phyloP scores from a whole-genome alignment of 768 basidiomycete genomes.

The Polyporus arcularius region DNA sequence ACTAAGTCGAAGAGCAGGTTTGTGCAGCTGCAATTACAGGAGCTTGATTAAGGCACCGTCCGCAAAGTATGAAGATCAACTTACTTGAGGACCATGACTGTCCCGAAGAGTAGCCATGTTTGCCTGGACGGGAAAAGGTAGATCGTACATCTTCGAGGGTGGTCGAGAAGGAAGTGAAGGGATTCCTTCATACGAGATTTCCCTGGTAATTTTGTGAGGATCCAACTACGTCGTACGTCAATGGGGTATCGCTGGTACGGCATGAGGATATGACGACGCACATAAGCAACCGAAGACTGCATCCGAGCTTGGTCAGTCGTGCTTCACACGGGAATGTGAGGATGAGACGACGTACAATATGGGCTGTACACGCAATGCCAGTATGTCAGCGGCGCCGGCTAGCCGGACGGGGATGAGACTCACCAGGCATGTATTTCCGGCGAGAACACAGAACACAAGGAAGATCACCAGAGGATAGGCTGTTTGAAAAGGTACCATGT shows the following conservation, averaged over 20 bases:
- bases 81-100: conserved; percentile 71
- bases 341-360: conserved; percentile 64
- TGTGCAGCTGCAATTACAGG: conserved; percentile 46
- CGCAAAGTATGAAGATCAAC: conserved; percentile 22
- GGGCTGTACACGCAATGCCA: conserved; percentile 49
- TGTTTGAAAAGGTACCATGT: conserved; percentile 52
- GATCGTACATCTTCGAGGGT: conserved; percentile 89
- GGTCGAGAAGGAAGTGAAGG: conserved; percentile 87
- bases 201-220: conserved; percentile 55
- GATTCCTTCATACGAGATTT: conserved; percentile 71
- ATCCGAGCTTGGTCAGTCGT: neutral
- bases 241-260: conserved; percentile 18
- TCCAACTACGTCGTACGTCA: conserved; percentile 59
- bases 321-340: conserved; percentile 3
- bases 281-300: conserved; percentile 81
- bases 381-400: neutral
- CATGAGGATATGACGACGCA: conserved; percentile 45
- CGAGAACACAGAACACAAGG: conserved; percentile 48
- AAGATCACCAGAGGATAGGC: conserved; percentile 47
- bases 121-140: conserved; percentile 91
- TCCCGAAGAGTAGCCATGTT: conserved; percentile 82
- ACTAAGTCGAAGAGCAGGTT: conserved; percentile 87
- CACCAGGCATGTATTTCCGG: conserved; percentile 58
- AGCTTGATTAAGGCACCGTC: neutral
- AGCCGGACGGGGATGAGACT: conserved; percentile 25